Base-by-base conservation (phyloP, 1,284 basidiomycete species). In the Cutaneotrichosporon cyanovorans region DNA sequence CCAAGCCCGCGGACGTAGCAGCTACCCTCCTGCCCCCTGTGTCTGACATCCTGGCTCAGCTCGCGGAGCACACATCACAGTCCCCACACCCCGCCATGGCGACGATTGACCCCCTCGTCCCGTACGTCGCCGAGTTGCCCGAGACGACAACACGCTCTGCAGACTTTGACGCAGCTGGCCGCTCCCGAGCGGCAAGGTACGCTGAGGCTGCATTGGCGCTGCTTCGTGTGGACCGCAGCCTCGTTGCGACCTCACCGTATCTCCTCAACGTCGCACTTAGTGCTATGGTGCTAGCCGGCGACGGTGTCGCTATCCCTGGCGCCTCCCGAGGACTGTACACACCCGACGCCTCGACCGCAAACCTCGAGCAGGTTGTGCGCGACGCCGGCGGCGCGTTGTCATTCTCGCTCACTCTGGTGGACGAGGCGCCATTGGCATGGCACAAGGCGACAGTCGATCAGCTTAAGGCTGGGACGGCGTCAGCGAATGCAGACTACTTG, bases 331-430 rank as follows among this genome's bases (percentile, higher is more conserved):
- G 77, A 0, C 66, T 82, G 3, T 83, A 85, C 56, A 57, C 67
- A 66, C 33, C 57, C 1, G 60, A 68, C 4, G 72, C 75, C 2
- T 55, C 75, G 0, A 58, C 64, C 5, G 49, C 63, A 0, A 62
- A 73, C 10, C 64, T 86, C 37, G 63, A 65, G 30, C 71, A 73
- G 3, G 56, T 86, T 2, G 61, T 78, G 0, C 68, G 69, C 18
- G 80, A 74, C 46, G 75, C 79, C 2, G 80, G 81, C 40, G 81
- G 81, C 31, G 62, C 86, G 2, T 70, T 79, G 2, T 78, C 84
- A 0, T 91, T 89, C 66, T 69, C 86, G 0, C 69, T 91, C 2
- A 73, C 77, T 0, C 63, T 73, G 0, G 65, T 72, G 0, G 75
- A 76, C 33, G 76, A 78, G 7, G 51, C 63, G 5, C 51, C 64